Evolutionary conservation across 257 asterid species (phyloP), one percentile per base, ranked within the genome.

Genomic region (Agastache rugosa): DNA sequence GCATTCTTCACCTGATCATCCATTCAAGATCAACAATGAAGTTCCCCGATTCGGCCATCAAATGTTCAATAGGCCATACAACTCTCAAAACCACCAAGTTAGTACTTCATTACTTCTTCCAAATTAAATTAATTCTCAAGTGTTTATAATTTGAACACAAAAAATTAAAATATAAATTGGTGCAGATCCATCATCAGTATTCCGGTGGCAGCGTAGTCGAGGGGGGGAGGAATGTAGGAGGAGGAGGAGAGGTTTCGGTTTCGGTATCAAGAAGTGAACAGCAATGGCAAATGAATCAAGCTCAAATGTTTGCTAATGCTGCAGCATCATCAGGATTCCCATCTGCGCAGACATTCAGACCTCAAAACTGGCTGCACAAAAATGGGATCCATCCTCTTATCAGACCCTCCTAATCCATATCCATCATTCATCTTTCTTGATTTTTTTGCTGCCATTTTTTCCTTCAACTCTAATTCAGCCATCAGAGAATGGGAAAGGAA

Each of bases 281-380:
- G 67, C 82, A 85, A 47, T 77, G 85, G 88, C 85, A 82, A 74
- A 41, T 82, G 65, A 75, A 42, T 66, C 83, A 78, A 27, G 69
- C 85, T 48, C 87, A 79, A 62, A 62, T 83, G 71, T 85, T 83
- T 83, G 94, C 90, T 48, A 82, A 76, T 85, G 96, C 92, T 86
- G 97, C 97, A 90, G 97, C 96, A 92, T 92, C 97, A 92, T 92
- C 97, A 92, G 95, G 97, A 92, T 92, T 92, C 96, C 88, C 85
- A 69, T 87, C 78, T 85, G 85, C 81, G 81, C 79, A 69, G 37
- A 42, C 72, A 27, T 42, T 66, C 12, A 69, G 71, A 45, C 77
- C 80, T 11, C 91, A 89, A 69, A 81, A 80, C 54, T 80, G 95
- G 97, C 69, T 85, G 19, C 85, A 82, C 59, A 87, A 79, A 74